Evolutionary conservation across 805 yeast species (phyloP).

Genomic region (Maudiozyma bulderi): DNA sequence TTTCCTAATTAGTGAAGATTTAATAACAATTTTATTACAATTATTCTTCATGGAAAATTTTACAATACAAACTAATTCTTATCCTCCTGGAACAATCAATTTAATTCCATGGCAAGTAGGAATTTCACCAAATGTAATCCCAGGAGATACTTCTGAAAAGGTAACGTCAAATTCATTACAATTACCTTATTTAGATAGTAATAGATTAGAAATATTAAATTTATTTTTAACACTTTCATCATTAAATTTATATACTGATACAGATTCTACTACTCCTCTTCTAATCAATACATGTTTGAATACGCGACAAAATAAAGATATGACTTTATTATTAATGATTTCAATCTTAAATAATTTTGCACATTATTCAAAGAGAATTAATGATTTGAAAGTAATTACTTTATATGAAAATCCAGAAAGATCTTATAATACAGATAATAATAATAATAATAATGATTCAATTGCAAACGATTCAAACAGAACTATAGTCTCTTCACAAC

Average conservation of each 20-base stretch:
- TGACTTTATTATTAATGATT: background rate
- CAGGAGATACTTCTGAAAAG: slow-evolving; percentile 18
- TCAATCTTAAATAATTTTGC: slow-evolving; percentile 60
- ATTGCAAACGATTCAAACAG: background rate
- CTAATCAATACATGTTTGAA: background rate
- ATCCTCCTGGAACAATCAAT: slow-evolving; percentile 21
- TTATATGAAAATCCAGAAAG: background rate
- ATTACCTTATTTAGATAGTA: slow-evolving; percentile 41
- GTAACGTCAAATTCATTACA: slow-evolving; percentile 17
- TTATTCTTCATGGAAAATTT: slow-evolving; percentile 24
- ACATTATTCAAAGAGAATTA: slow-evolving; percentile 35
- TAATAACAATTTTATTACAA: slow-evolving; percentile 17
- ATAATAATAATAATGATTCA: background rate
- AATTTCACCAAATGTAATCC: slow-evolving; percentile 34
- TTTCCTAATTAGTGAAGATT: slow-evolving; percentile 13
- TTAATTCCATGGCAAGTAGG: slow-evolving; percentile 68
- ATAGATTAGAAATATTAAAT: slow-evolving; percentile 59
- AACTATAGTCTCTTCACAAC: slow-evolving; percentile 10
- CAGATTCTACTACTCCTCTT: background rate
- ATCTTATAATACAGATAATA: background rate
- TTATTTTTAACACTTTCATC: slow-evolving; percentile 55
- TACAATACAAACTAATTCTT: slow-evolving; percentile 11
- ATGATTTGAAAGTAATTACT: background rate
- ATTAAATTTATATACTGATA: slow-evolving; percentile 41
- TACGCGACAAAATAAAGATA: background rate